Percentiles rank a stretch among this genome's conserved stretches.
phyloP scores from a whole-genome alignment of 129 eudicot genomes.

The Lactuca saligna region DNA sequence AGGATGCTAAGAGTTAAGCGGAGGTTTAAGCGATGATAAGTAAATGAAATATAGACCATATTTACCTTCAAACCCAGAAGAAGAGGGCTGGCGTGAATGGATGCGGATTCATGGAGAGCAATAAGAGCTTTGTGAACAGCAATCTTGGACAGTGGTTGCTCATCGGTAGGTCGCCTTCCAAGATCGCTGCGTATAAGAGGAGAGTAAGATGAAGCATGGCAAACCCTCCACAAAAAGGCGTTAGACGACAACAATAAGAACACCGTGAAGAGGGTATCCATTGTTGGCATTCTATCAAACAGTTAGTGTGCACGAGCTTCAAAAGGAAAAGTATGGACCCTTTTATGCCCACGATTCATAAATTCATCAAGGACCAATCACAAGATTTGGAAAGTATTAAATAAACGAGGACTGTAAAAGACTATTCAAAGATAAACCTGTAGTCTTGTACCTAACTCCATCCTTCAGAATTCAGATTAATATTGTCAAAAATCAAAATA shows the following conservation, averaged over 20 bases:
- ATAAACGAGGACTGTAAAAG: background rate
- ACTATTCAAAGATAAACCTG: background rate
- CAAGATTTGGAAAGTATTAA: background rate
- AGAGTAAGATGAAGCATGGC: slow-evolving; percentile 19
- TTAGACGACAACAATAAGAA: slow-evolving; percentile 18
- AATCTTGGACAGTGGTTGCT: slow-evolving; percentile 65
- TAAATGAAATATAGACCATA: background rate
- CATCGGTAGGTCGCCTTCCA: slow-evolving; percentile 31
- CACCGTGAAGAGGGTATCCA: slow-evolving; percentile 8
- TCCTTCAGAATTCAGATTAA: background rate
- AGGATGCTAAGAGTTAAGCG: background rate
- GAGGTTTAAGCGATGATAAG: background rate
- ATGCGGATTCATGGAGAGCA: slow-evolving; percentile 44
- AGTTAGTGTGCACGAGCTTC: slow-evolving; percentile 23
- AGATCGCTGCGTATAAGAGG: slow-evolving; percentile 24
- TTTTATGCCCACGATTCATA: background rate
- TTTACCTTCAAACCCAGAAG: slow-evolving; percentile 64
- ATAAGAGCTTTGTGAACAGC: slow-evolving; percentile 41
- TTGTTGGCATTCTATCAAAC: slow-evolving; percentile 25
- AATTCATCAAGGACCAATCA: background rate
- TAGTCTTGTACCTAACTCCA: background rate
- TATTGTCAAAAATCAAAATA: background rate
- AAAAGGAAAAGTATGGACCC: background rate
- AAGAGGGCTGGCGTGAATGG: slow-evolving; percentile 51
- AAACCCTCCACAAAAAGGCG: slow-evolving; percentile 12